These are phyloP conservation scores for Linanthus parryae DNA, from an alignment of 148 eudicot genomes.

Conservation along the genomic window DNA sequence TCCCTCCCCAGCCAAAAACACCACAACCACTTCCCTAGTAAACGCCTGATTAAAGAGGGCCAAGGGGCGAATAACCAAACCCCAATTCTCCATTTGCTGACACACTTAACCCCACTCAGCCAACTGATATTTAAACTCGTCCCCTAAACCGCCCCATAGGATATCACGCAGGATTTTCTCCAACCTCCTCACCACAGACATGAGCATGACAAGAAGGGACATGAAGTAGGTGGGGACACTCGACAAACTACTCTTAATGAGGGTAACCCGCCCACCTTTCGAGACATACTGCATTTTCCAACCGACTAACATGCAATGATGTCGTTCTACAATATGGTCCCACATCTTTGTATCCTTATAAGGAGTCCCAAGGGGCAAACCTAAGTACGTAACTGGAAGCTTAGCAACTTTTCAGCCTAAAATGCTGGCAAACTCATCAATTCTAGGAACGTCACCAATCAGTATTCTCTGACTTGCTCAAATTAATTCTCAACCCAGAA, in stretches of 20 bases:
- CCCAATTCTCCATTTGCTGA: not conserved
- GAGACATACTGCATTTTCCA: not conserved
- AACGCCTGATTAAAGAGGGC: not conserved
- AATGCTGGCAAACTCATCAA: not conserved
- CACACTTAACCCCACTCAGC: no score
- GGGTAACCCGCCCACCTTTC: not conserved
- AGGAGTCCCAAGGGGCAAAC: no score
- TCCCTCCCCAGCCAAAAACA: not conserved
- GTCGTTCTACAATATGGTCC: no score
- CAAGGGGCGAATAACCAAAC: not conserved
- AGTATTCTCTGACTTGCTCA: not conserved
- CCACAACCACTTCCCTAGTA: not conserved
- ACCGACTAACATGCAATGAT: no score
- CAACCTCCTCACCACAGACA: not conserved
- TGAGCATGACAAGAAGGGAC: not conserved
- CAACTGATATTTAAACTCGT: not conserved
- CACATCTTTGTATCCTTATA: no score
- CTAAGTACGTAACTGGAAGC: not conserved
- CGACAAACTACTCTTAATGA: not conserved
- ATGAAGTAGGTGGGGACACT: not conserved
- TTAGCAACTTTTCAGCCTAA: not conserved
- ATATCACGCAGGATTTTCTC: not conserved
- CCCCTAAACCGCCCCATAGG: not conserved
- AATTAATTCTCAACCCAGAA: not conserved
- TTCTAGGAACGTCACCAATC: not conserved